Percentiles rank a stretch among this genome's conserved stretches.
Evolutionary conservation across 2,329 filamentous ascomycete species (phyloP).

Genomic region (Dothistroma septosporum): DNA sequence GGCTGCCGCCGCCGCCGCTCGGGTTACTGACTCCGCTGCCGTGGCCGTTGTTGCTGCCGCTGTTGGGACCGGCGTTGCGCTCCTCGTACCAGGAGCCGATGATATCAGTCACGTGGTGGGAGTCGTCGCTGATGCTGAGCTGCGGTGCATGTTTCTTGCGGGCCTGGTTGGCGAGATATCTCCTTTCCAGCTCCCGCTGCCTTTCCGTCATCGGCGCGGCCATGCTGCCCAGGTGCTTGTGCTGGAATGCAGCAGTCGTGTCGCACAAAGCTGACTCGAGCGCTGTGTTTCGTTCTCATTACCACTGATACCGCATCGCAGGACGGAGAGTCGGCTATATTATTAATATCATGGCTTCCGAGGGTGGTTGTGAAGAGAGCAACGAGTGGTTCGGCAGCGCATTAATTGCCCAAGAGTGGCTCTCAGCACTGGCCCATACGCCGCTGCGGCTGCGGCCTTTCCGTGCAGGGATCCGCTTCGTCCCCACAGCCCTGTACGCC

Average conservation of each 20-base stretch:
- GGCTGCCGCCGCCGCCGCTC: slow-evolving; percentile 15
- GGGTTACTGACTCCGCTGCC: slow-evolving; percentile 1
- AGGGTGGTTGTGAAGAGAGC: neutral
- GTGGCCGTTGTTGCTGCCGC: slow-evolving; percentile 44
- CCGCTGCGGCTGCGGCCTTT: no score
- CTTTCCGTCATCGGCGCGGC: slow-evolving; percentile 28
- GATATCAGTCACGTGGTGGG: slow-evolving; percentile 89
- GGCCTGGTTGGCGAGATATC: slow-evolving; percentile 25
- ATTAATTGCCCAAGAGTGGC: no score
- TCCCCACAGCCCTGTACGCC: no score
- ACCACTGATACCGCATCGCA: neutral
- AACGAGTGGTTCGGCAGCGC: neutral
- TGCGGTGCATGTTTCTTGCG: slow-evolving; percentile 50
- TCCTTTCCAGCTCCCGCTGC: slow-evolving; percentile 44
- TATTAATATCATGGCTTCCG: neutral
- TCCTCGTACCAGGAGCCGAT: slow-evolving; percentile 83
- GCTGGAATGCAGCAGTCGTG: slow-evolving; percentile 9
- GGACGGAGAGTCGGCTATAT: neutral
- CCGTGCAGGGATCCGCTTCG: no score
- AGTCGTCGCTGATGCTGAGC: slow-evolving; percentile 76
- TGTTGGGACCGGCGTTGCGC: slow-evolving; percentile 10
- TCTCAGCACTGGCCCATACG: no score
- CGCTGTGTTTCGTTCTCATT: slow-evolving; percentile 1
- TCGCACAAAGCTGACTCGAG: slow-evolving; percentile 9
- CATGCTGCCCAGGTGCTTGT: neutral